Base-by-base conservation (phyloP, 371 early-diverging fungal genomes). In the Mortierella sp. region DNA sequence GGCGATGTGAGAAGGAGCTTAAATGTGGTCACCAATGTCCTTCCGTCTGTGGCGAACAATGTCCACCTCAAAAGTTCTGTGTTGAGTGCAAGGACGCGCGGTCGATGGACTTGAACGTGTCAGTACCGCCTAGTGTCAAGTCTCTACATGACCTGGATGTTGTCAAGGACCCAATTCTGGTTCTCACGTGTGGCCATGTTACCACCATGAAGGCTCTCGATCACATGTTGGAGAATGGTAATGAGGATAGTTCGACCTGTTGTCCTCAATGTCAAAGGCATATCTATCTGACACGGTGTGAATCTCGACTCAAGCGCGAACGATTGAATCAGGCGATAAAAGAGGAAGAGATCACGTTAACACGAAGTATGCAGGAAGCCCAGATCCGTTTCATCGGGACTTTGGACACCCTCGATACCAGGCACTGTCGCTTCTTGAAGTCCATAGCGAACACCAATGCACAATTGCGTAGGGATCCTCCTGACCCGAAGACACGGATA, bases 11-110 rank as follows among this genome's bases (percentile, higher is more conserved):
- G 5, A 76, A 76, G 50, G 10, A 0, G 29, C 63, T 87, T 1
- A 6, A 28, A 0, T 87, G 88, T 56, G 85, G 85, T 2, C 85
- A 85, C 57, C 85, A 53, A 24, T 82, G 83, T 56, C 86, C 85
- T 0, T 71, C 80, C 0, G 57, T 87, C 3, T 87, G 88, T 53
- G 85, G 87, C 2, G 88, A 87, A 53, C 39, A 14, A 4, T 87
- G 88, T 37, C 85, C 85, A 0, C 9, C 62, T 0, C 3, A 16
- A 1, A 50, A 60, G 34, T 84, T 57, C 48, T 87, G 88, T 62
- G 66, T 63, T 14, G 70, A 65, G 48, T 76, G 77, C 55, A 67
- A 64, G 60, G 45, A 58, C 39, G 51, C 63, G 0, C 12, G 31
- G 1, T 28, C 61, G 1, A 70, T 69, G 74, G 14, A 9, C 34